These are phyloP conservation scores for Luvunga scandens DNA, from an alignment of 345 rosid genomes.

Conservation along the genomic window DNA sequence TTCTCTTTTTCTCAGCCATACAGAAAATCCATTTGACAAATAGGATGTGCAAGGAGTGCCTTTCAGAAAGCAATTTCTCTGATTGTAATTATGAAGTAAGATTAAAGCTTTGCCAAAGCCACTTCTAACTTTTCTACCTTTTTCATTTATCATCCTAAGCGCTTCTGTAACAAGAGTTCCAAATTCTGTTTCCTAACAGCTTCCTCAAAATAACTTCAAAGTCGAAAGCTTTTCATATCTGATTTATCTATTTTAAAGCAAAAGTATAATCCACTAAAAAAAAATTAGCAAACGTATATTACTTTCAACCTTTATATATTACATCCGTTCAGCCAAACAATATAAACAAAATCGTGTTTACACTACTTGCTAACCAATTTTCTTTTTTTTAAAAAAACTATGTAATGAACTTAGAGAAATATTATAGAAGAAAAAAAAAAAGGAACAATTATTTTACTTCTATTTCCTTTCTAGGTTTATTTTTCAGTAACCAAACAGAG, in stretches of 20 bases:
- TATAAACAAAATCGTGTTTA: not conserved
- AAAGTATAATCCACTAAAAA: no score
- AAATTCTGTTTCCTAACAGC: not conserved
- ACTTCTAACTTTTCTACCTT: no score
- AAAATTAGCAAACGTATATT: not conserved
- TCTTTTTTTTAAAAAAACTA: not conserved
- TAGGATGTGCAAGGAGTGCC: not conserved
- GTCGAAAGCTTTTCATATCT: no score
- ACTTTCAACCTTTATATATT: not conserved
- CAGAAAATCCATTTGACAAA: not conserved
- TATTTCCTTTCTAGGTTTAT: not conserved
- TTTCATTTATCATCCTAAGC: not conserved
- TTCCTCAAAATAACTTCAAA: not conserved
- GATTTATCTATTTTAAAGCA: no score
- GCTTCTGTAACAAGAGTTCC: not conserved
- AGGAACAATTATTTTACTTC: not conserved
- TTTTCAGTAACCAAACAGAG: constrained; percentile 1
- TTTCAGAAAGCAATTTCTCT: not conserved
- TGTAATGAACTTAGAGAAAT: not conserved
- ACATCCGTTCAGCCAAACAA: not conserved
- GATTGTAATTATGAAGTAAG: no score
- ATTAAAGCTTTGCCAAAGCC: no score
- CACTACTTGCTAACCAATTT: not conserved
- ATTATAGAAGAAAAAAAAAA: not conserved
- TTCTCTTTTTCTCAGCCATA: not conserved